phyloP scores from a whole-genome alignment of 208 protist species.

The Tetramitus jugosus region DNA sequence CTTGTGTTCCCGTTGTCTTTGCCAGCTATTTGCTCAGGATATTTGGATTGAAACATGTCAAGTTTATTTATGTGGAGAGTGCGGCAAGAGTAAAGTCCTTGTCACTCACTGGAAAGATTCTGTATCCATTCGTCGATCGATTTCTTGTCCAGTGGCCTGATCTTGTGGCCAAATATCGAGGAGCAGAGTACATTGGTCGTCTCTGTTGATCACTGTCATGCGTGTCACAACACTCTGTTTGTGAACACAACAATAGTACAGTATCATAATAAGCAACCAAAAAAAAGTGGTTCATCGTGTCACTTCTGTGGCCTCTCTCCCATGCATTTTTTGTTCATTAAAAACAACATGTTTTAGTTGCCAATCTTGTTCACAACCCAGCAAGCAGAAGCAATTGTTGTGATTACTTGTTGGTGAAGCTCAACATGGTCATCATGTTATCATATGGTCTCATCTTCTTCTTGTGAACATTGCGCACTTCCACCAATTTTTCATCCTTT shows the following conservation, averaged over 20 bases:
- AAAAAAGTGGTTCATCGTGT: too few species aligned
- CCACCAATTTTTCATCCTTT: background rate
- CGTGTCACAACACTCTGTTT: too few species aligned
- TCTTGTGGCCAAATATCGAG: background rate
- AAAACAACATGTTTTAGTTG: background rate
- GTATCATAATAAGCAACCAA: too few species aligned
- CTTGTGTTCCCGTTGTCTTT: slow-evolving; percentile 76
- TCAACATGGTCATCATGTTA: background rate
- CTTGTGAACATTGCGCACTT: background rate
- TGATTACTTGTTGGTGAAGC: background rate
- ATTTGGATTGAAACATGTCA: too few species aligned
- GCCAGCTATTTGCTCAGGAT: too few species aligned
- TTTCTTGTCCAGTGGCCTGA: slow-evolving; percentile 13
- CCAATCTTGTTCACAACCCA: too few species aligned
- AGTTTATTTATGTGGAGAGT: slow-evolving; percentile 14
- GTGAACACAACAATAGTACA: too few species aligned
- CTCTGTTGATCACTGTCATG: too few species aligned
- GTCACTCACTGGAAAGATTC: background rate
- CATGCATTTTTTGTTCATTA: too few species aligned
- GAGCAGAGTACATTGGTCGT: background rate
- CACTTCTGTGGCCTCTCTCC: too few species aligned
- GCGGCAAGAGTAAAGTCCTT: background rate
- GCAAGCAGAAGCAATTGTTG: too few species aligned
- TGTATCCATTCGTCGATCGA: background rate
- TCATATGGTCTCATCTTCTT: background rate